Base-by-base conservation (phyloP, 768 basidiomycete genomes). In the Hygrocybe punicea region DNA sequence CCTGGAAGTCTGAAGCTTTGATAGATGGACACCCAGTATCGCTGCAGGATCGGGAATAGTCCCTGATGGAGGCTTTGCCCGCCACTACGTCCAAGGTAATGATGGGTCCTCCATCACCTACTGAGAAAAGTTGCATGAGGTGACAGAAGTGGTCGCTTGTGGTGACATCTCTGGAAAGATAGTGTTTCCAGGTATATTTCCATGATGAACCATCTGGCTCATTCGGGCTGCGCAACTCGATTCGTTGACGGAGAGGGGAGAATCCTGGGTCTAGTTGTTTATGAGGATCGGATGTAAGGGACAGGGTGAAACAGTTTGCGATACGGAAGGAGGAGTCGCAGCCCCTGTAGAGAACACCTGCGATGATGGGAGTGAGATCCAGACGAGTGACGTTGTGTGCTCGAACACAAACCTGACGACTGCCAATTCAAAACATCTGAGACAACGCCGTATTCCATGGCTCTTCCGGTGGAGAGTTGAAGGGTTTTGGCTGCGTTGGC, bases 211-310 rank as follows among this genome's bases (percentile, higher is more conserved):
- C 33, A 25, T 50, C 49, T n/a, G 49, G 25, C 13, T 34, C 3
- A 13, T 25, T 50, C 5, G 16, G 10, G 14, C 24, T 34, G 6
- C 49, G 49, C 6, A 50, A 50, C 29, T 50, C 49, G 23, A 50
- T 50, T 29, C 49, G 49, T 25, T 50, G 49, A 6, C 49, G 49
- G 2, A 24, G 29, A n/a, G 29, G 4, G 49, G 49, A 24, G 19
- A 29, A 50, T 33, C 33, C 33, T 50, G 49, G 23, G 49, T 50
- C 49, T 11, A 50, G 49, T 50, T 50, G 49, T 25, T 50, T 50
- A 8, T 19, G 29, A 16, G 21, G 14, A 25, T 50, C n/a, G 21
- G 8, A 8, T 21, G 49, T 50, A 6, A 50, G 49, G 16, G 23
- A 29, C 14, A 50, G 13, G 6, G 10, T 25, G 33, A 33, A 50